Conservation (phyloP, 2,329 filamentous ascomycete species). For the Aureobasidium vineae region DNA sequence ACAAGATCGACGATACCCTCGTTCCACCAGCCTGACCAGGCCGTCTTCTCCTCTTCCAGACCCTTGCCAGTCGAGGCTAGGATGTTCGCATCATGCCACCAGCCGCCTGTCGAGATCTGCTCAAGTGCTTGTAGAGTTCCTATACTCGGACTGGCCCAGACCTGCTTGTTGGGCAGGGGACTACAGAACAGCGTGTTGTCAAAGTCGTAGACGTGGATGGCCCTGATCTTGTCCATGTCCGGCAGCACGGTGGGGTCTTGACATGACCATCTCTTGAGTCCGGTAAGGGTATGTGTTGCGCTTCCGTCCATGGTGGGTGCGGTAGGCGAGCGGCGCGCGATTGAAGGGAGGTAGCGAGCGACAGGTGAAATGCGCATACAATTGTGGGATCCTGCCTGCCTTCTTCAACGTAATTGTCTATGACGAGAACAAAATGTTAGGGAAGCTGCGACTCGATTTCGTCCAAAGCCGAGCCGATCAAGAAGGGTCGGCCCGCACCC, state of each 20-base stretch:
- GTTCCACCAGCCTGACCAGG: slow-evolving; percentile 96
- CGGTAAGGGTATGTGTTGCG: slow-evolving; percentile 60
- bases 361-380: slow-evolving; percentile 7
- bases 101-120: slow-evolving; percentile 77
- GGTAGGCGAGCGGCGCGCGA: not conserved
- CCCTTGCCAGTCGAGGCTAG: slow-evolving; percentile 84
- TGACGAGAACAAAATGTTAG: slow-evolving; percentile 22
- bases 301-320: slow-evolving; percentile 6
- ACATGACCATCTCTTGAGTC: slow-evolving; percentile 81
- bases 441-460: slow-evolving; percentile 24
- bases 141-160: slow-evolving; percentile 80
- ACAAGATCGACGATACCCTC: slow-evolving; percentile 80
- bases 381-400: not conserved
- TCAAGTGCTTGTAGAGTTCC: slow-evolving; percentile 74
- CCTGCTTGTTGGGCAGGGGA: slow-evolving; percentile 79
- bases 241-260: slow-evolving; percentile 66
- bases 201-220: slow-evolving; percentile 94
- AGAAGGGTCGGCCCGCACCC: slow-evolving; percentile 1
- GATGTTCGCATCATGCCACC: slow-evolving; percentile 94
- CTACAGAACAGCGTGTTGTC: slow-evolving; percentile 96
- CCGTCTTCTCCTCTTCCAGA: slow-evolving; percentile 69
- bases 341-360: not conserved
- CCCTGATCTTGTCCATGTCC: slow-evolving; percentile 66
- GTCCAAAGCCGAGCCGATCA: not conserved
- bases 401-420: not conserved